A percentile compares a stretch with the other conserved stretches of the same genome.
These are phyloP conservation scores for Diaporthe sp. DNA, from an alignment of 2,329 filamentous ascomycete genomes.

Conservation along the genomic window DNA sequence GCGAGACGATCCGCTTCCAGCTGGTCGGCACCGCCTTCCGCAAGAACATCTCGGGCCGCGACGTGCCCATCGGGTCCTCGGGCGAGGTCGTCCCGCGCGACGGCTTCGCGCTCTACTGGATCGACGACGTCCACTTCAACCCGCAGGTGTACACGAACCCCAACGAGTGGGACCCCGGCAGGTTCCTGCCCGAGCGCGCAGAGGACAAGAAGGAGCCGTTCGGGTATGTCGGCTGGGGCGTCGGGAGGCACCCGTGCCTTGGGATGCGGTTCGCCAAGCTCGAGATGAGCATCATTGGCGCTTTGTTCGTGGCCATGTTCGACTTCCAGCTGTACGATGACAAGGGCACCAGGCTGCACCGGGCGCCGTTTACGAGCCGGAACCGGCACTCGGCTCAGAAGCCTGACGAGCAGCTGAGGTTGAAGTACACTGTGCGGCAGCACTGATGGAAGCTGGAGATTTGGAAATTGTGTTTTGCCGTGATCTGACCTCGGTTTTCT, in stretches of 20 bases:
- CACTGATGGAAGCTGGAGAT: neutral
- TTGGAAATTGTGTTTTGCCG: neutral
- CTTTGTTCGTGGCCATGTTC: conserved; percentile 62
- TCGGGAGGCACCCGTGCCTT: conserved; percentile 51
- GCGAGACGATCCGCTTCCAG: conserved; percentile 66
- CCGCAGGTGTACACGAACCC: conserved; percentile 62
- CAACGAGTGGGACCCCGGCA: conserved; percentile 60
- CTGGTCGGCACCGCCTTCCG: conserved; percentile 62
- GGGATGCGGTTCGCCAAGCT: conserved; percentile 62
- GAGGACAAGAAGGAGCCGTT: conserved; percentile 55
- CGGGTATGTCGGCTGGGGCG: conserved; percentile 52
- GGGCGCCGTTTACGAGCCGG: conserved; percentile 50
- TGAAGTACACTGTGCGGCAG: conserved; percentile 50
- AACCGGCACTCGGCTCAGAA: conserved; percentile 55
- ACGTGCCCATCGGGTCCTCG: conserved; percentile 56
- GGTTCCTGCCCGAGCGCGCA: conserved; percentile 59
- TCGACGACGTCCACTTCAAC: conserved; percentile 64
- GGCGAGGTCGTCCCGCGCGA: conserved; percentile 63
- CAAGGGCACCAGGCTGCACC: conserved; percentile 49
- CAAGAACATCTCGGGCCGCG: conserved; percentile 60
- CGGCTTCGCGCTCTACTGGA: conserved; percentile 59
- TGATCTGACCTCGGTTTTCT: neutral
- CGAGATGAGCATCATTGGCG: conserved; percentile 62
- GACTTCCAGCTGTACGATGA: conserved; percentile 59
- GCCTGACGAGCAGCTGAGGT: conserved; percentile 49